These are phyloP conservation scores for Entomortierella parvispora DNA, from an alignment of 192 early-diverging fungal species.

Conservation along the genomic window DNA sequence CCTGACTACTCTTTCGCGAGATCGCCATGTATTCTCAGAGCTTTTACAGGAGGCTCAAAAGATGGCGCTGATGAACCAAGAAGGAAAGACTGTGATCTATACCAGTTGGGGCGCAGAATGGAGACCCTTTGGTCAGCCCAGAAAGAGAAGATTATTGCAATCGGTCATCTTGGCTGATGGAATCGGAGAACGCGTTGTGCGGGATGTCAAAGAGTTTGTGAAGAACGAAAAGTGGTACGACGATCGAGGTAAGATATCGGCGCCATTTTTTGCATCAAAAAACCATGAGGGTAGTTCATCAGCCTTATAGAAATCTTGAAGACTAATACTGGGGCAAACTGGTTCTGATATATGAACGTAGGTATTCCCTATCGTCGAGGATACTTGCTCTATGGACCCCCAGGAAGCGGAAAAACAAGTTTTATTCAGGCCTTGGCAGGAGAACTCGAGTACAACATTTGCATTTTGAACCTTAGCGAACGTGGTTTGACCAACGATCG, in stretches of 20 bases:
- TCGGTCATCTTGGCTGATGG: conserved; percentile 81
- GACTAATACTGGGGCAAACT: background rate
- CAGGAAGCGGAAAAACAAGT: conserved; percentile 92
- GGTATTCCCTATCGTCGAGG: conserved; percentile 92
- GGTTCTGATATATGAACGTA: conserved; percentile 9
- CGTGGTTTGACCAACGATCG: conserved; percentile 87
- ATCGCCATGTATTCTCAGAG: conserved; percentile 77
- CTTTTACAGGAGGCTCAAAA: conserved; percentile 86
- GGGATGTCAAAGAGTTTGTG: conserved; percentile 80
- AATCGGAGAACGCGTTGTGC: conserved; percentile 70
- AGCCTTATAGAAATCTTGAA: too few species aligned
- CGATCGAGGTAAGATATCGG: conserved; percentile 68
- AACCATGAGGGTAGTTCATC: too few species aligned
- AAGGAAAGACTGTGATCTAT: conserved; percentile 96
- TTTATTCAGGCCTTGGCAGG: conserved; percentile 93
- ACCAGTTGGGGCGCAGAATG: conserved; percentile 96
- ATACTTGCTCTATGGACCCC: conserved; percentile 88
- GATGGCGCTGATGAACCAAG: conserved; percentile 86
- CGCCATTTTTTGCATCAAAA: too few species aligned
- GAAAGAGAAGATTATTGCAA: conserved; percentile 75
- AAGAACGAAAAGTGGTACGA: conserved; percentile 85
- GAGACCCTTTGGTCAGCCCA: conserved; percentile 94
- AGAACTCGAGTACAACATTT: conserved; percentile 89
- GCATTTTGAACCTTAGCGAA: conserved; percentile 85
- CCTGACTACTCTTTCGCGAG: conserved; percentile 86